Conservation (phyloP, 345 rosid species). For the Corymbia maculata region DNA sequence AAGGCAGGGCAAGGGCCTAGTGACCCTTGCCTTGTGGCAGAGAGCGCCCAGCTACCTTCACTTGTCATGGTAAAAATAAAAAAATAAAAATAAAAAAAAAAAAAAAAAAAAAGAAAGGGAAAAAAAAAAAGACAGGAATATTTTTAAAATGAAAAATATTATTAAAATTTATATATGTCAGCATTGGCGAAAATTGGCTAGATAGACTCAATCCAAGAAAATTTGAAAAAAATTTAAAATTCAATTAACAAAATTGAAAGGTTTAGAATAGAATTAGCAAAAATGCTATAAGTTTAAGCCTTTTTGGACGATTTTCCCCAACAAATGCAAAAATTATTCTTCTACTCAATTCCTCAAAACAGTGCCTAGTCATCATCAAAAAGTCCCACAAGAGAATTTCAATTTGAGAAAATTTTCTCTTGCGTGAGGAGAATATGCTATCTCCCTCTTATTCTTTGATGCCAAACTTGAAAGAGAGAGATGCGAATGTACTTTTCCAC, state of each 20-base stretch:
- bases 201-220: fast-evolving
- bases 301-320: neutral
- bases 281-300: too few species aligned
- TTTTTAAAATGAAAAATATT: too few species aligned
- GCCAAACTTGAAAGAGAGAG: neutral
- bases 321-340: neutral
- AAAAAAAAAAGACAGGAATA: too few species aligned
- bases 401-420: neutral
- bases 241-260: too few species aligned
- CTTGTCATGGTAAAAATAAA: too few species aligned
- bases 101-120: too few species aligned
- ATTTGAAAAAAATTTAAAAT: fast-evolving
- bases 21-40: too few species aligned
- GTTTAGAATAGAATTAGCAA: too few species aligned
- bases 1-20: too few species aligned
- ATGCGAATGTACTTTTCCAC: neutral
- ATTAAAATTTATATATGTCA: fast-evolving
- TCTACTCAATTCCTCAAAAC: neutral
- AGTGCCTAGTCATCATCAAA: neutral
- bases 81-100: too few species aligned
- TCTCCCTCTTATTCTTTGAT: neutral
- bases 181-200: fast-evolving
- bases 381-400: neutral
- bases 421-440: neutral
- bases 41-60: too few species aligned